Evolutionary conservation across 2,329 filamentous ascomycete genomes (phyloP).

Genomic region (Colletotrichum spaethianum): DNA sequence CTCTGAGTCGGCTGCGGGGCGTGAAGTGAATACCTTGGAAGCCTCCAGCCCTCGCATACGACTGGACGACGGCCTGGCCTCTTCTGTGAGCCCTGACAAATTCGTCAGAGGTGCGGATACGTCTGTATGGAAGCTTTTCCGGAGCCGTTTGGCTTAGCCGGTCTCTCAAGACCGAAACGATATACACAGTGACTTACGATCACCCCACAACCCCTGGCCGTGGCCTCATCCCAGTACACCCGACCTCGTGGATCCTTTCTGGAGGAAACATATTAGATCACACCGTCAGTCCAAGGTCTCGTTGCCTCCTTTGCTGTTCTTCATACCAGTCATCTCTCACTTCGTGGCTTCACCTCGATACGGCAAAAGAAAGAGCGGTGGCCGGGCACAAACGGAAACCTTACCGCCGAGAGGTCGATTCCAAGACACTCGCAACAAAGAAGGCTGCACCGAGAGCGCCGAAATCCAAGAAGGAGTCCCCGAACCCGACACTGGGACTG

Average conservation of each 20-base stretch:
- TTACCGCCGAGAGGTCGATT: conserved; percentile 61
- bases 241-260: conserved; percentile 1
- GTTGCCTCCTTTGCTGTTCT: conserved; percentile 35
- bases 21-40: conserved; percentile 18
- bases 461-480: conserved; percentile 37
- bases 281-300: conserved; percentile 22
- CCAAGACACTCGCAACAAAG: conserved; percentile 66
- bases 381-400: conserved; percentile 61
- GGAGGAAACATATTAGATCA: conserved; percentile 30
- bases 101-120: conserved; percentile 31
- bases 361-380: conserved; percentile 64
- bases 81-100: conserved; percentile 2
- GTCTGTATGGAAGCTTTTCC: conserved; percentile 40
- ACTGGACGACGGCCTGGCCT: conserved; percentile 9
- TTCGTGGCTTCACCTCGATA: conserved; percentile 54
- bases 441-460: conserved; percentile 59
- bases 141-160: conserved; percentile 45
- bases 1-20: conserved; percentile 13
- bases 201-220: conserved; percentile 13
- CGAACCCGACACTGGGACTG: conserved; percentile 35
- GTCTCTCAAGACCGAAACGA: conserved; percentile 40
- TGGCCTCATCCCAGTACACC: conserved; percentile 10
- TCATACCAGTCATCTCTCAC: conserved; percentile 55
- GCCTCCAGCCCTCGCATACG: conserved; percentile 21
- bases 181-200: conserved; percentile 34